Conservation (phyloP, 305 asterid species). For the Ilex paraguariensis region DNA sequence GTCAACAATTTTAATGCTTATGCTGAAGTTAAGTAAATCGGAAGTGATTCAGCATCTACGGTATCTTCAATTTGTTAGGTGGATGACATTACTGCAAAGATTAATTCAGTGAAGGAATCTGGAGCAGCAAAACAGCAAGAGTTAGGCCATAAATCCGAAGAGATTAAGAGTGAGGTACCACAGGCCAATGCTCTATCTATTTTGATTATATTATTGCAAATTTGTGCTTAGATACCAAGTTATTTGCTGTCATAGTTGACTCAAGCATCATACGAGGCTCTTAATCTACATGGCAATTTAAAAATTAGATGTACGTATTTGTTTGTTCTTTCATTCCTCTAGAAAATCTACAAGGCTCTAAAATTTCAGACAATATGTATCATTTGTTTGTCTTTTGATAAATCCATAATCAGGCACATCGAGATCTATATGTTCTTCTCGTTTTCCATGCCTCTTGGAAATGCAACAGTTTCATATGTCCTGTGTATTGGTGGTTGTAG, state of each 20-base stretch:
- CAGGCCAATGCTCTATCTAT: neutral
- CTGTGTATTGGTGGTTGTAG: slow-evolving; percentile 33
- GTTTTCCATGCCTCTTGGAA: neutral
- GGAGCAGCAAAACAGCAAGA: slow-evolving; percentile 53
- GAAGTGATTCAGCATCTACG: slow-evolving; percentile 6
- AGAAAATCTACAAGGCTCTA: too few species aligned
- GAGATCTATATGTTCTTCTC: neutral
- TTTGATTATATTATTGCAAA: neutral
- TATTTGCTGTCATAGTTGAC: neutral
- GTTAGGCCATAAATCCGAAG: slow-evolving; percentile 47
- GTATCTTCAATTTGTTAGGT: slow-evolving; percentile 31
- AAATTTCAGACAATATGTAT: too few species aligned
- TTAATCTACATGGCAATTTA: too few species aligned
- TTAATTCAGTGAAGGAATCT: slow-evolving; percentile 41
- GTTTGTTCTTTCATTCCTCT: too few species aligned
- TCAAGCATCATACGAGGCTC: too few species aligned
- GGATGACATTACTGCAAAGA: slow-evolving; percentile 40
- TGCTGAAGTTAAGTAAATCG: slow-evolving; percentile 2
- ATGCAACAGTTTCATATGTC: neutral
- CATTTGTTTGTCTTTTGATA: too few species aligned
- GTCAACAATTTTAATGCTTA: slow-evolving; percentile 13
- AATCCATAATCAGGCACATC: too few species aligned
- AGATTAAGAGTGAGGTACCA: slow-evolving; percentile 59
- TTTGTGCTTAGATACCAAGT: neutral
- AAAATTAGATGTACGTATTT: neutral